Evolutionary conservation across 2,329 filamentous ascomycete genomes (phyloP).

Genomic region (Lachnellula arida): DNA sequence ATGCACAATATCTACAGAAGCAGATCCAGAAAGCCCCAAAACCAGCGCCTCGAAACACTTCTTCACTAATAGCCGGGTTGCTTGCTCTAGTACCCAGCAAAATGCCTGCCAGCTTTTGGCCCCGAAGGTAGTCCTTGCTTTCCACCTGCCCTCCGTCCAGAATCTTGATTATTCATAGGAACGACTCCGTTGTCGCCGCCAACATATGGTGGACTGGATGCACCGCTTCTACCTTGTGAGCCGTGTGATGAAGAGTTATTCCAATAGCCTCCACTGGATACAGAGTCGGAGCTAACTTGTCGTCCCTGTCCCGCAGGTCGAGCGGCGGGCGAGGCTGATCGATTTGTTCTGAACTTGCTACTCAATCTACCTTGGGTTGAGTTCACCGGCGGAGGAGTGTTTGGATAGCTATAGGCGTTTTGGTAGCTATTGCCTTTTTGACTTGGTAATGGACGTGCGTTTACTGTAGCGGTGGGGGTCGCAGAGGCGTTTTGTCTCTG

Average conservation of each 20-base stretch:
- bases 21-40: too few species aligned
- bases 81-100: too few species aligned
- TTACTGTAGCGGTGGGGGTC: too few species aligned
- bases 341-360: too few species aligned
- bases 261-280: not conserved
- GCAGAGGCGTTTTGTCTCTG: too few species aligned
- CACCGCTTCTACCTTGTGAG: not conserved
- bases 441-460: constrained; percentile 58
- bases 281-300: not conserved
- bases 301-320: not conserved
- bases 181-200: not conserved
- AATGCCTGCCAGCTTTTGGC: not conserved
- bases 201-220: not conserved
- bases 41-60: too few species aligned
- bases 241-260: not conserved
- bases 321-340: too few species aligned
- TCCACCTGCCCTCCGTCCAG: not conserved
- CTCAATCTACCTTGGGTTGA: too few species aligned
- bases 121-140: not conserved
- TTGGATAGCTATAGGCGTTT: constrained; percentile 34
- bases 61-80: too few species aligned
- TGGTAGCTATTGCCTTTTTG: constrained; percentile 74
- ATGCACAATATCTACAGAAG: too few species aligned
- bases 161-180: not conserved
- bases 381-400: too few species aligned